Base-by-base conservation (phyloP, 441 rosid genomes). In the Syzygium malaccense region DNA sequence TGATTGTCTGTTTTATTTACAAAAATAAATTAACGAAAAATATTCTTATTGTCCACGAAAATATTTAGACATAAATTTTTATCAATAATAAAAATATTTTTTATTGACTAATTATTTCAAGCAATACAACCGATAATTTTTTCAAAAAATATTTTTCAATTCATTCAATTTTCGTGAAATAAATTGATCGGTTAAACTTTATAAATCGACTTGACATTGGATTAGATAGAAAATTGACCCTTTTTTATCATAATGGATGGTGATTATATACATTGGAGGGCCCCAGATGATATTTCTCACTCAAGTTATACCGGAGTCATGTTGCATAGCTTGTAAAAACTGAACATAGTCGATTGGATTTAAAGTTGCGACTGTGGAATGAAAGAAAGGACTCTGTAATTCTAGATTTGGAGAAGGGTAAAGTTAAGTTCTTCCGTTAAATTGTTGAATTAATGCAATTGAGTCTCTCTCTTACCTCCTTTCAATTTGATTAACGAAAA, bases 391-490 rank as follows among this genome's bases (percentile, higher is more conserved):
- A 71, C 48, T 71, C 25, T 41, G n/a, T 41, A 25, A 75, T 75
- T 41, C 83, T 75, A 12, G 83, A 75, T 23, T 75, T 75, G 51
- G 53, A 13, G 83, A 41, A 75, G 41, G 83, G n/a, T 3, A 41
- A 7, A 75, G 25, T 75, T 68, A 68, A 68, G 28, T 11, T 41
- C 9, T 33, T 66, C 32, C 41, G 4, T 62, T 62, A 62, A 62
- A 62, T 32, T 62, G 17, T n/a, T 1, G 0, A 62, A 62, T n/a
- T 1, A 33, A 14, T 30, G 18, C 4, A 66, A 30, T 66, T 11
- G 0, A 66, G 19, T 66, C 18, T 4, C 37, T 7, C 1, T 0
- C 2, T 33, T 37, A 20, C 3, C 80, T 71, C 28, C 8, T 7
- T 19, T 4, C 15, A 71, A 37, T 71, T 37, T 37, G 26, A 2